phyloP scores from a whole-genome alignment of 495 filamentous ascomycete genomes.

The Antarctomyces pellizariae region DNA sequence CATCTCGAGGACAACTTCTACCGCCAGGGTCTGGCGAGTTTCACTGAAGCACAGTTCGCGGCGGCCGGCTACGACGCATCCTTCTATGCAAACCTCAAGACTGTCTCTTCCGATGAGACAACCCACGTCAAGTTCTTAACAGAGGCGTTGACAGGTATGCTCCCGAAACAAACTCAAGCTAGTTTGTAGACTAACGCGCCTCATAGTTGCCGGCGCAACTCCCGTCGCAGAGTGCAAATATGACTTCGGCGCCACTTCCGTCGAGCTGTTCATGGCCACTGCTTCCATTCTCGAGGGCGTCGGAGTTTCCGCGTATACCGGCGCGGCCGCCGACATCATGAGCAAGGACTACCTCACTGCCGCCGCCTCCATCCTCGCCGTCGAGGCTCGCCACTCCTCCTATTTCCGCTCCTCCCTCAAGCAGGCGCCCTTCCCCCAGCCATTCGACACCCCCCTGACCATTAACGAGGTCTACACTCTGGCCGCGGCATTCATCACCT shows the following conservation, averaged over 20 bases:
- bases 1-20: conserved; percentile 29
- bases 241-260: conserved; percentile 26
- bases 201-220: conserved; percentile 18
- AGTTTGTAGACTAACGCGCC: conserved; percentile 1
- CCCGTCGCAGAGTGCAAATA: conserved; percentile 32
- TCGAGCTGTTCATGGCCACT: conserved; percentile 25
- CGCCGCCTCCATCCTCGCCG: conserved; percentile 35
- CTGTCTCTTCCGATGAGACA: conserved; percentile 28
- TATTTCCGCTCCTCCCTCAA: conserved; percentile 28
- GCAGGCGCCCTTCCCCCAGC: conserved; percentile 25
- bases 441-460: conserved; percentile 32
- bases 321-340: conserved; percentile 32
- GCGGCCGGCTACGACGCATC: conserved; percentile 23
- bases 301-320: conserved; percentile 33
- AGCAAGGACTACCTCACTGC: conserved; percentile 29
- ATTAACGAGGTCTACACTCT: conserved; percentile 37
- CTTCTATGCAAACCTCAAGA: conserved; percentile 28
- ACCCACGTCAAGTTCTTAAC: conserved; percentile 34
- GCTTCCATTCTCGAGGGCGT: conserved; percentile 33
- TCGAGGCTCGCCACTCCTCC: conserved; percentile 35
- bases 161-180: too few relatives aligned
- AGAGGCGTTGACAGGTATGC: conserved; percentile 21
- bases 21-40: conserved; percentile 30
- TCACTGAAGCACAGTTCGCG: conserved; percentile 24
- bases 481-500: conserved; percentile 31